Conservation (phyloP, 1,284 basidiomycete species). For the Irpex sp. region DNA sequence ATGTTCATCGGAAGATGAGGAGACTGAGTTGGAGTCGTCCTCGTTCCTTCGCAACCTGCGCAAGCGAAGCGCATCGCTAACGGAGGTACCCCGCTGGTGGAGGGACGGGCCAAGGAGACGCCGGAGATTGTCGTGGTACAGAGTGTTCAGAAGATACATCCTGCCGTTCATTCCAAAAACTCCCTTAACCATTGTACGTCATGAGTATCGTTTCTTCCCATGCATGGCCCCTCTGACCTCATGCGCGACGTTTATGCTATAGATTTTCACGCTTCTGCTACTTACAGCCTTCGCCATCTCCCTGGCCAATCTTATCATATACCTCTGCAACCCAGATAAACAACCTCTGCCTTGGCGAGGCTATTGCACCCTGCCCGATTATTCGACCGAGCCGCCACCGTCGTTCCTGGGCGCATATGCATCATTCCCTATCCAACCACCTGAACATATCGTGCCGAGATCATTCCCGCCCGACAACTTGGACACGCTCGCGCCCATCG, state of each 20-base stretch:
- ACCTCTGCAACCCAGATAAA: conserved; percentile 95
- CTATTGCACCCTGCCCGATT: conserved; percentile 74
- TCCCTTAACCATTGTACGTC: conserved; percentile 74
- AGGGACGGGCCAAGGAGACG: conserved; percentile 28
- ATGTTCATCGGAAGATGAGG: conserved; percentile 49
- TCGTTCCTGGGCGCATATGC: conserved; percentile 34
- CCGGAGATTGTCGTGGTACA: conserved; percentile 44
- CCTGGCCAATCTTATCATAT: conserved; percentile 81
- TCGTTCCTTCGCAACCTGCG: conserved; percentile 32
- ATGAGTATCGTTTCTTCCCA: neutral
- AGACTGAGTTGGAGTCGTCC: conserved; percentile 57
- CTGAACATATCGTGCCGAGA: conserved; percentile 33
- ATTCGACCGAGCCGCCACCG: conserved; percentile 37
- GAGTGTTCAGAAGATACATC: conserved; percentile 51
- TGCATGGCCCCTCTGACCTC: neutral
- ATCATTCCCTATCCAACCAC: conserved; percentile 33
- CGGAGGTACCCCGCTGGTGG: conserved; percentile 35
- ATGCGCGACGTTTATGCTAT: conserved; percentile 2
- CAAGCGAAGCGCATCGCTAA: conserved; percentile 29
- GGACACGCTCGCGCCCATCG: conserved; percentile 81
- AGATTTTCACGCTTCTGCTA: conserved; percentile 73
- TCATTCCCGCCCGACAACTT: conserved; percentile 64
- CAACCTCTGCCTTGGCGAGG: conserved; percentile 91
- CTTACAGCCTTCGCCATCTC: conserved; percentile 74
- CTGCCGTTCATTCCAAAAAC: conserved; percentile 79